Percentiles rank a stretch among this genome's conserved stretches.
These are phyloP conservation scores for Thielaviopsis populi DNA, from an alignment of 2,329 filamentous ascomycete species.

Conservation along the genomic window DNA sequence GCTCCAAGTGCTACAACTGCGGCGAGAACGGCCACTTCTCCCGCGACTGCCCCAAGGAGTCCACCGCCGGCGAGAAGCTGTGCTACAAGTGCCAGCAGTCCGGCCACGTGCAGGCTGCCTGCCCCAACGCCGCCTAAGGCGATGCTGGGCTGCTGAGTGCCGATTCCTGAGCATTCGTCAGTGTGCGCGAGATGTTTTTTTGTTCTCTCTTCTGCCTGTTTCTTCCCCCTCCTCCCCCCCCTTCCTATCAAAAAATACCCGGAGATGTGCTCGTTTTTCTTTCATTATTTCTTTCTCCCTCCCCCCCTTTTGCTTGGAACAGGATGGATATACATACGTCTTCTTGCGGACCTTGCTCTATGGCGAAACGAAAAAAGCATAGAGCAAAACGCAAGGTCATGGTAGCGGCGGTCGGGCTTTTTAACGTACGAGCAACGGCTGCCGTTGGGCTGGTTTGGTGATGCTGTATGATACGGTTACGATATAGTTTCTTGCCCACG, in stretches of 20 bases:
- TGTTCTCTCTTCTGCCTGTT: not conserved
- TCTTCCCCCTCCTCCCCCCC: not conserved
- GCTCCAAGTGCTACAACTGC: slow-evolving; percentile 99
- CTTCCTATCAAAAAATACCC: not conserved
- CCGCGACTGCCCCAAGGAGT: slow-evolving; percentile 90
- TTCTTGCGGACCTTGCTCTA: not conserved
- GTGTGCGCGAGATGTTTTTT: not conserved
- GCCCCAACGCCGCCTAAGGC: slow-evolving; percentile 57
- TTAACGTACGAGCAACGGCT: not conserved
- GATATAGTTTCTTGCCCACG: not conserved
- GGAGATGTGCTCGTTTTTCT: slow-evolving; percentile 12
- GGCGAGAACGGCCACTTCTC: slow-evolving; percentile 87
- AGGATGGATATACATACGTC: not conserved
- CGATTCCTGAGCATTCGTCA: not conserved
- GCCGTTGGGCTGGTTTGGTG: not conserved
- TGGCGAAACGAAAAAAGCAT: not conserved
- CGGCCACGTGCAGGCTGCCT: slow-evolving; percentile 86
- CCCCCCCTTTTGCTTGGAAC: not conserved
- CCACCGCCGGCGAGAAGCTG: slow-evolving; percentile 69
- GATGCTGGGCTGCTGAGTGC: no score
- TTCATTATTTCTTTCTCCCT: slow-evolving; percentile 12
- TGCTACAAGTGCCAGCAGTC: slow-evolving; percentile 89
- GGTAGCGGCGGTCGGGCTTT: not conserved
- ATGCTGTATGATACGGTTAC: not conserved
- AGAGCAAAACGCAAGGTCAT: not conserved